These are phyloP conservation scores for Tolypocladium sp. DNA, from an alignment of 2,329 filamentous ascomycete species.

Conservation along the genomic window DNA sequence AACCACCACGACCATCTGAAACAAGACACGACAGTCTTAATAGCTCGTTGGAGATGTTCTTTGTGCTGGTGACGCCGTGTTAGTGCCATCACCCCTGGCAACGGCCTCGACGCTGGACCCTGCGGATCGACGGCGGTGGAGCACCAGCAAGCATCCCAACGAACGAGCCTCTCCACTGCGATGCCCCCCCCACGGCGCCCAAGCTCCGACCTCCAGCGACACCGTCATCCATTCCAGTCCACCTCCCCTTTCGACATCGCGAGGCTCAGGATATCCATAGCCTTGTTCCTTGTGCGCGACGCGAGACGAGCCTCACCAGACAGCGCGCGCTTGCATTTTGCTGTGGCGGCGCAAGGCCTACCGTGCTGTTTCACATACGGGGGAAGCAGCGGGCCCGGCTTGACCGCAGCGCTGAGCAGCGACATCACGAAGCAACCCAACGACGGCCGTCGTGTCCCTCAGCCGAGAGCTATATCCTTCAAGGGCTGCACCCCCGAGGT, in stretches of 20 bases:
- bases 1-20: too few species aligned
- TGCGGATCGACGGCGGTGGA: background rate
- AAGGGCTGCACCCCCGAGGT: background rate
- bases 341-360: background rate
- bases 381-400: too few species aligned
- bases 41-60: too few species aligned
- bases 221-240: background rate
- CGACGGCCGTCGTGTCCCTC: background rate
- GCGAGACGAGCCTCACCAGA: background rate
- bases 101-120: background rate
- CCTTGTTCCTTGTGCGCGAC: background rate
- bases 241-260: background rate
- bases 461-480: background rate
- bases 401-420: background rate
- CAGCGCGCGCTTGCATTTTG: background rate
- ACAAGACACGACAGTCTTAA: background rate
- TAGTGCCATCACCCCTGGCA: slow-evolving; percentile 2
- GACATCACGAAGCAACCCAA: background rate
- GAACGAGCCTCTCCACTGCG: background rate
- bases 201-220: background rate
- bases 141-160: background rate
- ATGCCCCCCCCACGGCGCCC: background rate
- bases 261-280: background rate
- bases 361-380: background rate
- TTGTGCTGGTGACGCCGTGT: background rate